Conservation (phyloP, 345 rosid genomes). For the Passiflora organensis region DNA sequence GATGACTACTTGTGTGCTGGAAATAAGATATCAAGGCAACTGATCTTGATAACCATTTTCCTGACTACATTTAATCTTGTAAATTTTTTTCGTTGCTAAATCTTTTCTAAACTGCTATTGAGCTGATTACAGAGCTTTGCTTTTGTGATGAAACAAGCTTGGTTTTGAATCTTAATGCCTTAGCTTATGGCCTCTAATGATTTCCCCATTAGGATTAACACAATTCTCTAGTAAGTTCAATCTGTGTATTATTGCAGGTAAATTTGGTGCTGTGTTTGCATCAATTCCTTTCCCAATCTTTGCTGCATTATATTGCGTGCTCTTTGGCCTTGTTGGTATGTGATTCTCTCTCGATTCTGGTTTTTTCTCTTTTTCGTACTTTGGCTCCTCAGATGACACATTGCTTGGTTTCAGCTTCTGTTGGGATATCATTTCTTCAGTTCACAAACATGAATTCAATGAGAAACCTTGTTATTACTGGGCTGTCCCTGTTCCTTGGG, state of each 20-base stretch:
- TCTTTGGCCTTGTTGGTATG: conserved; percentile 31
- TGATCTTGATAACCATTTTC: not conserved
- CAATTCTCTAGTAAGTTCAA: too few species aligned
- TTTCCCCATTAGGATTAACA: not conserved
- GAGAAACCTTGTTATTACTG: conserved; percentile 31
- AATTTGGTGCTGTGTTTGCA: conserved; percentile 26
- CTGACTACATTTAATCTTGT: not conserved
- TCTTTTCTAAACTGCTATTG: too few species aligned
- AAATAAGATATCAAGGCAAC: not conserved
- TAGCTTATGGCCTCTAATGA: not conserved
- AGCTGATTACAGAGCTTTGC: not conserved
- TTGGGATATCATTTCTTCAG: conserved; percentile 31
- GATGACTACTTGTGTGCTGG: not conserved
- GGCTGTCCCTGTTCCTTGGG: conserved; percentile 31
- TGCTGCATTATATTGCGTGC: conserved; percentile 23
- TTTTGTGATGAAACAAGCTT: not conserved
- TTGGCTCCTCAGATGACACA: not conserved
- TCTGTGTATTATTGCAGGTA: conserved; percentile 12
- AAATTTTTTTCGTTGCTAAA: not conserved
- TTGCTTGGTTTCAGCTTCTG: conserved; percentile 20
- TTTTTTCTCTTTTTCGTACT: not conserved
- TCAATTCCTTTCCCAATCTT: conserved; percentile 24
- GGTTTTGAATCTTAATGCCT: not conserved
- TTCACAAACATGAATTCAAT: conserved; percentile 33
- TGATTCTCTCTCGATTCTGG: not conserved